phyloP scores from a whole-genome alignment of 2,329 filamentous ascomycete species.

The Diaporthe sp. region DNA sequence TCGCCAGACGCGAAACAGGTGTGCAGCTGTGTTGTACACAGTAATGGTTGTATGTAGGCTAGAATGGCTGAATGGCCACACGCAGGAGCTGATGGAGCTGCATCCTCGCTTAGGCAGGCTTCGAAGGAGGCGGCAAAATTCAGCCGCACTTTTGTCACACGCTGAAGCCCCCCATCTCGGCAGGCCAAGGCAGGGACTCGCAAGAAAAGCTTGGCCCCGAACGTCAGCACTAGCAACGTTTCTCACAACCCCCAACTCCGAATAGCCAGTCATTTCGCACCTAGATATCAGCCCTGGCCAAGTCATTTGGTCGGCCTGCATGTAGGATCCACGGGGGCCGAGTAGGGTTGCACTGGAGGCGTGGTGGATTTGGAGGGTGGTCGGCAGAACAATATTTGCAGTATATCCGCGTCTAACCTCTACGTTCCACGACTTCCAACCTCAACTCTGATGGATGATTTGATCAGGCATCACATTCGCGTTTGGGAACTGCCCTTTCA shows the following conservation, averaged over 20 bases:
- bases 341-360: background rate
- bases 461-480: background rate
- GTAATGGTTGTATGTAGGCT: too few relatives aligned
- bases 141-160: background rate
- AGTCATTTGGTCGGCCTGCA: background rate
- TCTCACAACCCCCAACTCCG: background rate
- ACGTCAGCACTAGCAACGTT: slow-evolving; percentile 1
- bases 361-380: background rate
- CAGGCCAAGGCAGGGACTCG: background rate
- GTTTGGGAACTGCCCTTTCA: background rate
- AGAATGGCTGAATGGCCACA: background rate
- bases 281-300: background rate
- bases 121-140: background rate
- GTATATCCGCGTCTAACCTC: background rate
- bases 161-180: background rate
- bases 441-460: background rate
- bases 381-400: background rate
- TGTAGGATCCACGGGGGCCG: background rate
- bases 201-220: background rate
- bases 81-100: background rate
- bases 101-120: background rate
- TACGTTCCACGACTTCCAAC: background rate
- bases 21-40: background rate
- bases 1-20: too few relatives aligned
- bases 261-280: background rate